Conservation (phyloP, 345 rosid genomes). For the Kandelia obovata region DNA sequence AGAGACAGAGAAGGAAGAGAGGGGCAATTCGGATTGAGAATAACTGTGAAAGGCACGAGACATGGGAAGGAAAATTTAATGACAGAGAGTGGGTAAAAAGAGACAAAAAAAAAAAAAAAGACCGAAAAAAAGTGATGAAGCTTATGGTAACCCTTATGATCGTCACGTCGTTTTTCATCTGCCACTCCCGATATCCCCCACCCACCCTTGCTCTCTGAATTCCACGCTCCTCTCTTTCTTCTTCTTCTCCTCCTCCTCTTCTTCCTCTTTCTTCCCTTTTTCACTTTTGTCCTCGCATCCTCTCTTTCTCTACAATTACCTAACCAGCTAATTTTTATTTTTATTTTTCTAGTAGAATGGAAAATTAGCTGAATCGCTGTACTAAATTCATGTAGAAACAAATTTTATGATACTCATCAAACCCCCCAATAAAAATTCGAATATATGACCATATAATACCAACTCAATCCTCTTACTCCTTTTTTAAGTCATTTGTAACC, state of each 20-base stretch:
- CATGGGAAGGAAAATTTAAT: constrained; percentile 21
- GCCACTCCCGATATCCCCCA: constrained; percentile 62
- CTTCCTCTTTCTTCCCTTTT: constrained; percentile 3
- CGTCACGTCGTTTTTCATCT: constrained; percentile 85
- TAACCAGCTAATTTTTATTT: not conserved
- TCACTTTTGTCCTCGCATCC: not conserved
- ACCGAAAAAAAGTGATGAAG: constrained; percentile 45
- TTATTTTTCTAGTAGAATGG: no score
- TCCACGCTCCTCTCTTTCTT: constrained; percentile 50
- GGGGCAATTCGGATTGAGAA: constrained; percentile 91
- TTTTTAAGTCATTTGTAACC: no score
- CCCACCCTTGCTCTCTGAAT: constrained; percentile 46
- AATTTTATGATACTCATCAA: not conserved
- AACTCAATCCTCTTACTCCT: no score
- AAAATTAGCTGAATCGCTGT: not conserved
- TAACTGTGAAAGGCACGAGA: constrained; percentile 83
- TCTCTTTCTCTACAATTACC: constrained; percentile 3
- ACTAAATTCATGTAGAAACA: not conserved
- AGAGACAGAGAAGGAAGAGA: constrained; percentile 11
- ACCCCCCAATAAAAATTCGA: no score
- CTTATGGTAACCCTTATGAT: constrained; percentile 57
- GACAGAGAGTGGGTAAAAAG: no score
- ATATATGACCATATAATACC: no score
- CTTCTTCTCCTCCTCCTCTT: constrained; percentile 17
- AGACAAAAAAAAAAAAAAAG: constrained; percentile 33